Percentiles rank a stretch among this genome's conserved stretches.
Evolutionary conservation across 1,139 yeast species (phyloP).

Genomic region (Protomyces arabidopsidicola): DNA sequence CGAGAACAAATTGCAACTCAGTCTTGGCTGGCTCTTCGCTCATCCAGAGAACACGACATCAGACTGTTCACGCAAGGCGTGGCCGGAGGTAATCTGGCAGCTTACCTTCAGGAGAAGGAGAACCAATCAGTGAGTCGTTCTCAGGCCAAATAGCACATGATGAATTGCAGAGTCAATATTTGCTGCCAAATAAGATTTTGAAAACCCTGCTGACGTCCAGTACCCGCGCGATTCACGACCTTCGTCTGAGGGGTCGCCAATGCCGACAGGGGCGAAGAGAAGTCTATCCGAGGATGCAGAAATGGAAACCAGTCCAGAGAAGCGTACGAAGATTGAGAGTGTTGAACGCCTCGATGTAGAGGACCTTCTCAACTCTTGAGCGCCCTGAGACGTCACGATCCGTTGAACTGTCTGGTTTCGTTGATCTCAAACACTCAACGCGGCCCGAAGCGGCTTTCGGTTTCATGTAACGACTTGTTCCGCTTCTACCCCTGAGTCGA

Average conservation of each 20-base stretch:
- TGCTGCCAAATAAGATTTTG: too few relatives aligned
- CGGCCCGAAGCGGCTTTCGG: too few relatives aligned
- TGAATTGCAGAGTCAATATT: too few relatives aligned
- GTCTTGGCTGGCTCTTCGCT: slow-evolving; percentile 18
- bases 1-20: slow-evolving; percentile 11
- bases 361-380: neutral
- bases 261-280: neutral
- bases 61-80: slow-evolving; percentile 6
- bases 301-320: neutral
- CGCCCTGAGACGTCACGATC: neutral
- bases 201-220: neutral
- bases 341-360: neutral
- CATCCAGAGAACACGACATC: slow-evolving; percentile 1
- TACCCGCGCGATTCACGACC: neutral
- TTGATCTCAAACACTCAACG: neutral
- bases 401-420: too few relatives aligned
- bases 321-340: neutral
- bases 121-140: neutral
- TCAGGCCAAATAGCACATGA: too few relatives aligned
- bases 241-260: neutral
- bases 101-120: neutral
- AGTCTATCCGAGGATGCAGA: neutral
- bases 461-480: too few relatives aligned
- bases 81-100: slow-evolving; percentile 11
- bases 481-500: neutral